Conservation (phyloP, 2,329 filamentous ascomycete species). For the Dactylonectria macrodidyma region DNA sequence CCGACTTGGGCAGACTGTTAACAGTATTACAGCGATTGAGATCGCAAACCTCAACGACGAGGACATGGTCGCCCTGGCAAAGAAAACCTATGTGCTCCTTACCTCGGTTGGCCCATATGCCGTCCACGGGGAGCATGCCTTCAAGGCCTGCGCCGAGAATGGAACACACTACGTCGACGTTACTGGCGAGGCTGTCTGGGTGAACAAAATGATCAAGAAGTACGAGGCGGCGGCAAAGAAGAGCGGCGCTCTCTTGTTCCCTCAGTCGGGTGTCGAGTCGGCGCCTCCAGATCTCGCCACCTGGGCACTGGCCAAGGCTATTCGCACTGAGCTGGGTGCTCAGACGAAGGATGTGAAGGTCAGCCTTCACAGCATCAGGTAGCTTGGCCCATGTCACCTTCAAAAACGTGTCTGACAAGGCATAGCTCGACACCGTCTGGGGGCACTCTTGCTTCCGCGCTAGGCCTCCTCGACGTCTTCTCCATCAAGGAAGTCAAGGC, state of each 20-base stretch:
- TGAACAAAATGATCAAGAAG: conserved; percentile 72
- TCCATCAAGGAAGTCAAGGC: conserved; percentile 62
- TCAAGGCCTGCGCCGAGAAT: conserved; percentile 73
- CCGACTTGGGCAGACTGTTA: conserved; percentile 21
- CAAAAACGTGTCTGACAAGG: conserved; percentile 22
- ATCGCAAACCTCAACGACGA: conserved; percentile 62
- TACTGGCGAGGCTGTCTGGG: conserved; percentile 73
- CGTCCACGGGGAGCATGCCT: conserved; percentile 69
- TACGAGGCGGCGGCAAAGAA: conserved; percentile 68
- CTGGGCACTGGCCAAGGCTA: conserved; percentile 65
- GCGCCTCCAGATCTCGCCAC: conserved; percentile 73
- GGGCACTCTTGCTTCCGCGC: conserved; percentile 77
- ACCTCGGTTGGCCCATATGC: conserved; percentile 73
- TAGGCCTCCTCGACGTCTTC: conserved; percentile 72
- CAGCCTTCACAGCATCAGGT: conserved; percentile 61
- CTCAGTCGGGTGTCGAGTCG: conserved; percentile 75
- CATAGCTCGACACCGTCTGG: conserved; percentile 65
- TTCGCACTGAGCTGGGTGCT: conserved; percentile 65
- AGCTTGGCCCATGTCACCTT: conserved; percentile 30
- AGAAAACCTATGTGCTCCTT: conserved; percentile 71
- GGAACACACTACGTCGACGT: conserved; percentile 77
- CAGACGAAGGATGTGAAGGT: conserved; percentile 69
- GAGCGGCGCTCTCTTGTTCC: conserved; percentile 72
- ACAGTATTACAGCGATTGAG: conserved; percentile 62
- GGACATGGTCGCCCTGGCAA: conserved; percentile 64